Evolutionary conservation across 495 filamentous ascomycete species (phyloP).

Genomic region (Terfezia claveryi): DNA sequence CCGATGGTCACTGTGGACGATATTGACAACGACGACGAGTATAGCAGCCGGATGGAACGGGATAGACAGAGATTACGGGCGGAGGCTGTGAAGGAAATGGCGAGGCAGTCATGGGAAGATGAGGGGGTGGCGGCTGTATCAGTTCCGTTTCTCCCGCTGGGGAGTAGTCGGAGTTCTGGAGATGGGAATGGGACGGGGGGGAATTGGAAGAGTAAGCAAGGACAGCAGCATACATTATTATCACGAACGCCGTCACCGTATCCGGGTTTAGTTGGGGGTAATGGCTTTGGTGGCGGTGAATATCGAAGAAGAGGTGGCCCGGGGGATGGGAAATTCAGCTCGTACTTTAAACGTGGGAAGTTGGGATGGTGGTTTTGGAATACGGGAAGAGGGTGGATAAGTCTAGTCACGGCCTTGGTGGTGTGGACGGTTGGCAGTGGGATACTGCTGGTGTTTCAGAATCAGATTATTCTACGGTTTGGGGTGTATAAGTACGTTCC

Average conservation of each 20-base stretch:
- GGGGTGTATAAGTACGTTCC: constrained; percentile 26
- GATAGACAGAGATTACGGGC: no score
- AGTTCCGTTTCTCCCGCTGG: not conserved
- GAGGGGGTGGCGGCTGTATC: not conserved
- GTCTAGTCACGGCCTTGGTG: constrained; percentile 28
- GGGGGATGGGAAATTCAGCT: not conserved
- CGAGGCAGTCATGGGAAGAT: no score
- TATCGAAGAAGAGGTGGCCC: not conserved
- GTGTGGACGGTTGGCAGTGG: constrained; percentile 24
- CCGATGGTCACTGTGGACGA: no score
- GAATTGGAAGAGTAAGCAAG: no score
- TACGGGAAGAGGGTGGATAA: constrained; percentile 27
- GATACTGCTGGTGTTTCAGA: constrained; percentile 27
- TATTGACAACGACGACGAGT: no score
- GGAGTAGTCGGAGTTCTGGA: not conserved
- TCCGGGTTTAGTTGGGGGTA: not conserved
- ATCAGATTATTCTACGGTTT: constrained; percentile 28
- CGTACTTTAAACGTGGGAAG: constrained; percentile 22
- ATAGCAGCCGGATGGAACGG: no score
- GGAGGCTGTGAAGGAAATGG: no score
- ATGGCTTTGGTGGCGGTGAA: not conserved
- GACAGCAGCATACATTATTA: not conserved
- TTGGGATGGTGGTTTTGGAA: constrained; percentile 29
- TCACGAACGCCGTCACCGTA: not conserved
- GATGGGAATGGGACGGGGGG: not conserved